Evolutionary conservation across 805 yeast genomes (phyloP).

Genomic region (Candida nemodendra): DNA sequence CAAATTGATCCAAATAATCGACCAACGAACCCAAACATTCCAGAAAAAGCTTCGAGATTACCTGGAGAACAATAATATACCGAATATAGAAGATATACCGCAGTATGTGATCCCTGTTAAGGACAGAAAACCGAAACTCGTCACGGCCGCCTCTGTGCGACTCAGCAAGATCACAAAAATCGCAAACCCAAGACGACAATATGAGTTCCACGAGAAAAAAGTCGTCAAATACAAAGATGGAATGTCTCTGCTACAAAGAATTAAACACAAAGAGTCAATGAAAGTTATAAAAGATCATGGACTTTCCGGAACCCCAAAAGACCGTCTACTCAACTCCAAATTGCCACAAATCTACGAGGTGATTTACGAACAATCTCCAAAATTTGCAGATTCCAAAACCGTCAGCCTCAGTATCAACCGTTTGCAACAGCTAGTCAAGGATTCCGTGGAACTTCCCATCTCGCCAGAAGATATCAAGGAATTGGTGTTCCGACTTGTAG

Average conservation of each 20-base stretch:
- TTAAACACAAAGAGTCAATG: slow-evolving; percentile 36
- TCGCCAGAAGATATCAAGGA: slow-evolving; percentile 18
- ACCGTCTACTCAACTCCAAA: slow-evolving; percentile 17
- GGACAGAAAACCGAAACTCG: slow-evolving; percentile 4
- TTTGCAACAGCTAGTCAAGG: slow-evolving; percentile 20
- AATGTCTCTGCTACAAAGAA: slow-evolving; percentile 39
- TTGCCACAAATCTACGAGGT: slow-evolving; percentile 23
- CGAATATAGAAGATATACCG: slow-evolving; percentile 8
- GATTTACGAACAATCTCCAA: slow-evolving; percentile 24
- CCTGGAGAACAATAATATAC: slow-evolving; percentile 1
- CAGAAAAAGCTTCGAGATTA: slow-evolving; percentile 6
- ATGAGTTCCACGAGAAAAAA: slow-evolving; percentile 34
- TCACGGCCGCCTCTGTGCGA: background rate
- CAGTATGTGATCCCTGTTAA: slow-evolving; percentile 5
- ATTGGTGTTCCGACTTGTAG: slow-evolving; percentile 9
- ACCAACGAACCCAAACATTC: slow-evolving; percentile 10
- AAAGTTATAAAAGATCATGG: slow-evolving; percentile 10
- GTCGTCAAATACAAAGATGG: slow-evolving; percentile 6
- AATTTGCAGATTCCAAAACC: slow-evolving; percentile 4
- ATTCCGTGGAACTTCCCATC: slow-evolving; percentile 20
- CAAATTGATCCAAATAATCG: slow-evolving; percentile 13
- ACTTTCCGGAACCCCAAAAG: background rate
- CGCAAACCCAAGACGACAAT: slow-evolving; percentile 37
- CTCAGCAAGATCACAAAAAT: slow-evolving; percentile 12
- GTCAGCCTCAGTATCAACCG: slow-evolving; percentile 15